These are phyloP conservation scores for Prinsepia uniflora DNA, from an alignment of 306 rosid species.

Conservation along the genomic window DNA sequence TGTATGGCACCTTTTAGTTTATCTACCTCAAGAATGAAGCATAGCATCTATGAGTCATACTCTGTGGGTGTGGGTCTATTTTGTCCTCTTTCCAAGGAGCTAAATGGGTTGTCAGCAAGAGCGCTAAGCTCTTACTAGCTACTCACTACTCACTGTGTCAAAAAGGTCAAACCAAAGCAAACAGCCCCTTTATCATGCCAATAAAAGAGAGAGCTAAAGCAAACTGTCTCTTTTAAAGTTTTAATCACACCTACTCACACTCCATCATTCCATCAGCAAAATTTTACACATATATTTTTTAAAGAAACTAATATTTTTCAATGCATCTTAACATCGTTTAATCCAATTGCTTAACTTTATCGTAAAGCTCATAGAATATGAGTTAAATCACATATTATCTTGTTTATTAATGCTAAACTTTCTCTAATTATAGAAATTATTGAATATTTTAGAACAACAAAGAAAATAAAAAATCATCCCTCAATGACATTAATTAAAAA, in stretches of 20 bases:
- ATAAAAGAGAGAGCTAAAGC: not conserved
- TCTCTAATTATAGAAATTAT: not conserved
- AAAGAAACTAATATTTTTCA: not conserved
- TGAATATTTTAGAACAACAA: no score
- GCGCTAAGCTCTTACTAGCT: not conserved
- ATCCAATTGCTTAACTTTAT: not conserved
- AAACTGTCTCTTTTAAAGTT: not conserved
- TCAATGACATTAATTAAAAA: slow-evolving; percentile 32
- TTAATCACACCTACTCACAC: not conserved
- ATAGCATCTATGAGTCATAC: not conserved
- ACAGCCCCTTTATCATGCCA: not conserved
- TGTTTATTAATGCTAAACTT: not conserved
- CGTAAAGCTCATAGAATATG: not conserved
- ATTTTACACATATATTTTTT: not conserved
- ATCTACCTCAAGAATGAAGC: not conserved
- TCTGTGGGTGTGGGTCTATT: slow-evolving; percentile 26
- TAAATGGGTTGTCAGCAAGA: slow-evolving; percentile 5
- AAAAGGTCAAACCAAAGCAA: slow-evolving; percentile 15
- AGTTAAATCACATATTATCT: not conserved
- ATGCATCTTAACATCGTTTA: not conserved
- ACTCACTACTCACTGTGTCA: not conserved
- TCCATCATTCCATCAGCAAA: slow-evolving; percentile 8
- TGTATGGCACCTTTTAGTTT: not conserved
- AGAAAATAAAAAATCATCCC: not conserved
- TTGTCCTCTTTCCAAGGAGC: slow-evolving; percentile 29